Conservation (phyloP, 139 green algal species). For the Volvox africanus region DNA sequence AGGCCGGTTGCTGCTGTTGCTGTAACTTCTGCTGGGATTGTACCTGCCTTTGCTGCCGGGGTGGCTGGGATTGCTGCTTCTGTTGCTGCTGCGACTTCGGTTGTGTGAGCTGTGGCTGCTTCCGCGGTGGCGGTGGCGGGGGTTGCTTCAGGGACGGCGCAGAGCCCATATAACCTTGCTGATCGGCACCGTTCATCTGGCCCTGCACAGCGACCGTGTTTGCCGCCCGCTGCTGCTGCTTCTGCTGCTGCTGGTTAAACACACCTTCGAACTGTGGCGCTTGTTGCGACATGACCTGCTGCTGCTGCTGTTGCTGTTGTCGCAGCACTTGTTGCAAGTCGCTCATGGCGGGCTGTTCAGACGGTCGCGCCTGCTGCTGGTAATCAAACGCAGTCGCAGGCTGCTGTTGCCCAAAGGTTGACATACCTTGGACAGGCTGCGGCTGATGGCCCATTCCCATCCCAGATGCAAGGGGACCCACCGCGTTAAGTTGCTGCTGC, state of each 20-base stretch:
- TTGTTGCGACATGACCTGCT: background rate
- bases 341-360: conserved; percentile 2
- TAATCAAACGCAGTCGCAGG: background rate
- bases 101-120: no score
- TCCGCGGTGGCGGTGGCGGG: no score
- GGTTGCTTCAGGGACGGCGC: no score
- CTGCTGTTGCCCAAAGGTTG: background rate
- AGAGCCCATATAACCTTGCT: no score
- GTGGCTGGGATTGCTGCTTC: background rate
- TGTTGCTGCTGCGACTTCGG: no score
- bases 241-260: conserved; percentile 27
- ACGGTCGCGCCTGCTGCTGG: conserved; percentile 36
- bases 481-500: background rate
- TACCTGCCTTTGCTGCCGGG: background rate
- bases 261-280: background rate
- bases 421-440: conserved; percentile 34
- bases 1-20: background rate
- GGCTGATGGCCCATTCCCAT: background rate
- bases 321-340: background rate
- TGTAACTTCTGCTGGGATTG: background rate
- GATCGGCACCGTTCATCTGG: no score
- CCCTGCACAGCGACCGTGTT: background rate
- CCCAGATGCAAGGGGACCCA: background rate
- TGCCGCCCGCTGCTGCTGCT: background rate
- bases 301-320: background rate